Evolutionary conservation across 1,284 basidiomycete species (phyloP).

Genomic region (Tylopilus orsonianus): DNA sequence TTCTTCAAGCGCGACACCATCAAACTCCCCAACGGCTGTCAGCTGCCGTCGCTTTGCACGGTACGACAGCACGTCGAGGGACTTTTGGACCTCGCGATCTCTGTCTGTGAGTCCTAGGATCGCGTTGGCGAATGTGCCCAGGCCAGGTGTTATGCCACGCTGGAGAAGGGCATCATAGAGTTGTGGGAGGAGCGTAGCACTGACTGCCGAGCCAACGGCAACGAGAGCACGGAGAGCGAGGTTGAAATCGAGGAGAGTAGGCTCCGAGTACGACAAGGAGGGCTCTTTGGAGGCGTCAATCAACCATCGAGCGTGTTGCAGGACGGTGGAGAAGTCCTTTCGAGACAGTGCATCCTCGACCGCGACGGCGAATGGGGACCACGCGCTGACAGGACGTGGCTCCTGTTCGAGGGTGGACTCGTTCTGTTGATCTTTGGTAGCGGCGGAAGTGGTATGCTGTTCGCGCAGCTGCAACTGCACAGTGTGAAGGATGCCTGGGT

Average conservation of each 20-base stretch:
- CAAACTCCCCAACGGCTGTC: constrained; percentile 15
- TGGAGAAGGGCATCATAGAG: constrained; percentile 78
- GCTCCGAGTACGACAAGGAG: constrained; percentile 17
- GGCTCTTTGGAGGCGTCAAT: constrained; percentile 20
- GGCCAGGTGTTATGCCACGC: constrained; percentile 65
- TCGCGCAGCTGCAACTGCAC: constrained; percentile 60
- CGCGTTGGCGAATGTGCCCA: constrained; percentile 67
- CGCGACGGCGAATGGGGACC: constrained; percentile 30
- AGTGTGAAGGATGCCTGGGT: constrained; percentile 54
- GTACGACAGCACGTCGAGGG: constrained; percentile 45
- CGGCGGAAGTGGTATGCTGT: constrained; percentile 45
- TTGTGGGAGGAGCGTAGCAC: constrained; percentile 63
- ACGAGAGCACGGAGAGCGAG: constrained; percentile 54
- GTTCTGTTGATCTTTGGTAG: constrained; percentile 22
- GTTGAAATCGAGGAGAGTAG: constrained; percentile 60
- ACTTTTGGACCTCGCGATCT: constrained; percentile 65
- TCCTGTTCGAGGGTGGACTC: constrained; percentile 15
- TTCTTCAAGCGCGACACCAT: constrained; percentile 13
- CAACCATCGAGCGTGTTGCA: constrained; percentile 25
- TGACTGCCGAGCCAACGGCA: constrained; percentile 42
- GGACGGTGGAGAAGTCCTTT: constrained; percentile 8
- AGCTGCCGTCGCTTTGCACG: constrained; percentile 41
- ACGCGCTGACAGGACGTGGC: constrained; percentile 28
- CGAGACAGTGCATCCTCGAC: constrained; percentile 23
- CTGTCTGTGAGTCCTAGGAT: constrained; percentile 71